Conservation (phyloP, 768 basidiomycete genomes). For the Tulasnella sp. region DNA sequence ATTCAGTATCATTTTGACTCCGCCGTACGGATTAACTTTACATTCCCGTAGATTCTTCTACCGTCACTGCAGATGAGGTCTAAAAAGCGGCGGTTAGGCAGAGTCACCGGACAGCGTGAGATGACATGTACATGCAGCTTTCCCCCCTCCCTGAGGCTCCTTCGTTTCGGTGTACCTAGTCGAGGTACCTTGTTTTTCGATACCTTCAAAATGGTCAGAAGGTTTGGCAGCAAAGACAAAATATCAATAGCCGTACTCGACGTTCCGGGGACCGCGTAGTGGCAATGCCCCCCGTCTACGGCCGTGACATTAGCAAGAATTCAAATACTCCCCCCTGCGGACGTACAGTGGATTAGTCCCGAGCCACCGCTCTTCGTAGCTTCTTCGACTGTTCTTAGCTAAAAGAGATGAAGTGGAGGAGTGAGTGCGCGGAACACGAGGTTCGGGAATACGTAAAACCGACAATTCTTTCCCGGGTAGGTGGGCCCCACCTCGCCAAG, state of each 20-base stretch:
- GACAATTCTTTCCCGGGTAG: not conserved
- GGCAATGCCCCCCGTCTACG: not conserved
- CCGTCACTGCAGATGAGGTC: not conserved
- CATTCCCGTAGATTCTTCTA: not conserved
- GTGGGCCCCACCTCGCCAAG: not conserved
- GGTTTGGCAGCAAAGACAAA: too few relatives aligned
- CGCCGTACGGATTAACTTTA: not conserved
- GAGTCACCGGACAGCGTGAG: not conserved
- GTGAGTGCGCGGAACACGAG: not conserved
- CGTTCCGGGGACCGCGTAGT: not conserved
- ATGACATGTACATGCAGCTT: not conserved
- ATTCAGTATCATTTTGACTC: too few relatives aligned
- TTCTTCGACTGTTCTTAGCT: not conserved
- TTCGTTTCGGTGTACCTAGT: not conserved
- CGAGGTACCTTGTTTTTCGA: not conserved
- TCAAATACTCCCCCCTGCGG: too few relatives aligned
- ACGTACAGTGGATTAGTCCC: not conserved
- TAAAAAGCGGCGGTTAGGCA: not conserved
- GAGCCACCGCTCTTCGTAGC: not conserved
- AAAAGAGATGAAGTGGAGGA: not conserved
- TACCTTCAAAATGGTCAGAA: too few relatives aligned
- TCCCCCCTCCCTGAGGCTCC: not conserved
- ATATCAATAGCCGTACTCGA: too few relatives aligned
- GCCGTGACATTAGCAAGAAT: not conserved
- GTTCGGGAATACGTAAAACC: not conserved